Evolutionary conservation across 129 eudicot species (phyloP).

Genomic region (Daucus carota): DNA sequence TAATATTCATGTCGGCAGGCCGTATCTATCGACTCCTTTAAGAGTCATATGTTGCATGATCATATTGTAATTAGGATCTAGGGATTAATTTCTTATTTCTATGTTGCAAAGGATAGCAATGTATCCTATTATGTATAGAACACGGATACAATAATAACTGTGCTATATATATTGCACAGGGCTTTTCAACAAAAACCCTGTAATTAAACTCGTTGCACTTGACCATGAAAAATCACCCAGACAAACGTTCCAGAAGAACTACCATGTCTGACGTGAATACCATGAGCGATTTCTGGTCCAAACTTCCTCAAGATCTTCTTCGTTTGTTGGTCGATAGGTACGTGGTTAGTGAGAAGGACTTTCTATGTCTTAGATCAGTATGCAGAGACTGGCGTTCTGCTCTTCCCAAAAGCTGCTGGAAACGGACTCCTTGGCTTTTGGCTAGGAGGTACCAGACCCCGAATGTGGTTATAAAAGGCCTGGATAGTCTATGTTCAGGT

Average conservation of each 20-base stretch:
- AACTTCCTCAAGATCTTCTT: background rate
- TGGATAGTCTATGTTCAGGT: background rate
- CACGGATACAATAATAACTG: too few relatives aligned
- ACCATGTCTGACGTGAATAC: background rate
- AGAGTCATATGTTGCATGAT: too few relatives aligned
- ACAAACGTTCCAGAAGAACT: background rate
- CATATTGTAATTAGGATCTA: too few relatives aligned
- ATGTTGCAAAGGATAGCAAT: too few relatives aligned
- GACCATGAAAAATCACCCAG: too few relatives aligned
- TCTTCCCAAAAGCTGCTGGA: background rate
- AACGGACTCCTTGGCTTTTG: background rate
- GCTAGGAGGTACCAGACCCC: background rate
- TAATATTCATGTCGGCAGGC: too few relatives aligned
- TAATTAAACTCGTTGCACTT: too few relatives aligned
- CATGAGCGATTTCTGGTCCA: background rate
- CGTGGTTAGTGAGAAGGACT: background rate
- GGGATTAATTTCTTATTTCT: too few relatives aligned
- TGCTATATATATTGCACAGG: too few relatives aligned
- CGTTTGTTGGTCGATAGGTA: background rate
- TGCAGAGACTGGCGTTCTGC: background rate
- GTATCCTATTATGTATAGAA: too few relatives aligned
- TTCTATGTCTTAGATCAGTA: background rate
- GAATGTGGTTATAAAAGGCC: background rate
- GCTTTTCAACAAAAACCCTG: too few relatives aligned
- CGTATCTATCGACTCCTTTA: too few relatives aligned